Percentiles rank a stretch among this genome's conserved stretches.
Evolutionary conservation across 768 basidiomycete genomes (phyloP).

Genomic region (Leucocoprinus birnbaumii): DNA sequence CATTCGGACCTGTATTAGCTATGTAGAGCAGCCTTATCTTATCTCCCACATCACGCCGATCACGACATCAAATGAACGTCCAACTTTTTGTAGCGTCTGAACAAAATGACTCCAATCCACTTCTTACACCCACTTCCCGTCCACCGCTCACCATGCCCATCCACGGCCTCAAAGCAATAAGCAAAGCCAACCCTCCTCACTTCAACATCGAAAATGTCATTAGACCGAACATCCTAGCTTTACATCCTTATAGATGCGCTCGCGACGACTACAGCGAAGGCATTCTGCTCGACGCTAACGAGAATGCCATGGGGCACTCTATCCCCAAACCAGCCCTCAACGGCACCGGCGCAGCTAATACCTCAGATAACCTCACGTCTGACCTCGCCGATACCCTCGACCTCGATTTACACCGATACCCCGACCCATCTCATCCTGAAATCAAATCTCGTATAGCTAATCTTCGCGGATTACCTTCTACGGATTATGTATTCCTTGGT

Average conservation of each 20-base stretch:
- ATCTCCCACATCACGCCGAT: constrained; percentile 14
- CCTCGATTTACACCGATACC: constrained; percentile 84
- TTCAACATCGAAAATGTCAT: constrained; percentile 84
- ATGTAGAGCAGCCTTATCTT: constrained; percentile 7
- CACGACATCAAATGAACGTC: neutral
- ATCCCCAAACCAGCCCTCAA: constrained; percentile 34
- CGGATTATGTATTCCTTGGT: constrained; percentile 83
- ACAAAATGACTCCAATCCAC: constrained; percentile 11
- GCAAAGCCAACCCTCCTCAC: constrained; percentile 61
- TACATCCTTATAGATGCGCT: constrained; percentile 94
- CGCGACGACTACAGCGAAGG: constrained; percentile 93
- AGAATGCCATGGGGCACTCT: constrained; percentile 90
- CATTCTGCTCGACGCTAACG: constrained; percentile 95
- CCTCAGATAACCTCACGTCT: constrained; percentile 21
- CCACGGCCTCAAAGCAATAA: constrained; percentile 42
- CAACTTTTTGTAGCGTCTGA: neutral
- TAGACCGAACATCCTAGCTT: constrained; percentile 88
- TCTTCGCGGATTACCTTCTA: constrained; percentile 63
- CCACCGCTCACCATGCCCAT: constrained; percentile 48
- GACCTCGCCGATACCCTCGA: constrained; percentile 36
- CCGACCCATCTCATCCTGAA: constrained; percentile 80
- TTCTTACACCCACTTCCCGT: neutral
- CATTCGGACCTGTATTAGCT: no score
- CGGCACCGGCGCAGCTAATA: neutral
- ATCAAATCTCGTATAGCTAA: constrained; percentile 77